These are phyloP conservation scores for Gossypium bickii DNA, from an alignment of 345 rosid species.

Conservation along the genomic window DNA sequence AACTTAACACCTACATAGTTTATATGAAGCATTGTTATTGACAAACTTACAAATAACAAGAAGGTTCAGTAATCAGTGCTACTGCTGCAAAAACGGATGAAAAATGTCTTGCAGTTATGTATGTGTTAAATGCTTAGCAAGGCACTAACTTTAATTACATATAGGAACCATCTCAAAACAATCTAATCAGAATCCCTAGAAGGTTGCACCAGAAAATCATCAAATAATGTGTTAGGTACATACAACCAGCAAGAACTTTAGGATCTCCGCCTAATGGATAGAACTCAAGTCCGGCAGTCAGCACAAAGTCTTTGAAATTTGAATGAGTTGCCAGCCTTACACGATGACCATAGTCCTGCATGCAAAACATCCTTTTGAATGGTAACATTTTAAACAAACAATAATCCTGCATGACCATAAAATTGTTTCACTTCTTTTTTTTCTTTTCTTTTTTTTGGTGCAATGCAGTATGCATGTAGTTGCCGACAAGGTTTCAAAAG, in stretches of 20 bases:
- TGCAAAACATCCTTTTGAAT: slow-evolving; percentile 5
- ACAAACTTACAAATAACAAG: neutral
- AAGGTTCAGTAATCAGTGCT: neutral
- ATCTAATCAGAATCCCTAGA: neutral
- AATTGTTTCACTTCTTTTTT: neutral
- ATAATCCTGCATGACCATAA: neutral
- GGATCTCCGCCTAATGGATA: slow-evolving; percentile 98
- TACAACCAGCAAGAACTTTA: slow-evolving; percentile 94
- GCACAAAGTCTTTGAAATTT: slow-evolving; percentile 95
- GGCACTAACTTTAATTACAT: neutral
- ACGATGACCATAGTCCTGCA: slow-evolving; percentile 99
- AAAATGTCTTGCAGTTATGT: neutral
- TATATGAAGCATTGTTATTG: neutral
- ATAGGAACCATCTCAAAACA: slow-evolving; percentile 12
- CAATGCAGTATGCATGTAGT: neutral
- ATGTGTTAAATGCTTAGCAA: neutral
- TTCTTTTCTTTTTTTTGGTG: neutral
- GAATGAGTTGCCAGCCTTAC: slow-evolving; percentile 98
- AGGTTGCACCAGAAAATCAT: neutral
- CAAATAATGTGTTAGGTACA: slow-evolving; percentile 38
- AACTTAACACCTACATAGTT: neutral
- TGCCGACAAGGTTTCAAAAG: neutral
- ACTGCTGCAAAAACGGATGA: neutral
- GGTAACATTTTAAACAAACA: neutral
- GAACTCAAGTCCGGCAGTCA: slow-evolving; percentile 97